Conservation (phyloP, 169 alveolate species). For the Haemoproteus tartakovskyi region DNA sequence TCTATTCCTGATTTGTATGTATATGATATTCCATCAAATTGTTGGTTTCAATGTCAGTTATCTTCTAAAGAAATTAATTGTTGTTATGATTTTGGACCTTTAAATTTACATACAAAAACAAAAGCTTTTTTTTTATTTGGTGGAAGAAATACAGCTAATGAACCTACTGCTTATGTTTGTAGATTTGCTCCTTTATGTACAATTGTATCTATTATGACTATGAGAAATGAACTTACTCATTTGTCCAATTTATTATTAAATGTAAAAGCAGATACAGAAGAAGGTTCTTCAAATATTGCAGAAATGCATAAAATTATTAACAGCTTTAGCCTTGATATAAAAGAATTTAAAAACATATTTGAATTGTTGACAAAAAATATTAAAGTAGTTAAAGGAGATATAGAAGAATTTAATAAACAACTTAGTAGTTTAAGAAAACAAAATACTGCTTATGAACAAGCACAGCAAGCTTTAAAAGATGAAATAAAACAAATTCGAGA, state of each 20-base stretch:
- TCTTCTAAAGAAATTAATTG: slow-evolving; percentile 47
- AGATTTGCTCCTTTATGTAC: slow-evolving; percentile 66
- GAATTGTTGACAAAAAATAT: slow-evolving; percentile 42
- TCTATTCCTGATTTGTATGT: slow-evolving; percentile 58
- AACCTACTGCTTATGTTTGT: slow-evolving; percentile 60
- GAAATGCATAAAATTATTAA: slow-evolving; percentile 58
- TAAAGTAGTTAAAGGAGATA: slow-evolving; percentile 12
- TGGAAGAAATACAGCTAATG: slow-evolving; percentile 51
- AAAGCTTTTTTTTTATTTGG: slow-evolving; percentile 64
- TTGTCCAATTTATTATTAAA: slow-evolving; percentile 26
- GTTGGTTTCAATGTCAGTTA: slow-evolving; percentile 62
- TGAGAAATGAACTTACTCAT: slow-evolving; percentile 43
- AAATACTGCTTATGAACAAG: not conserved
- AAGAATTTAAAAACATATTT: slow-evolving; percentile 53
- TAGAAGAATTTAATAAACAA: slow-evolving; percentile 1
- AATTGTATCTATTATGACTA: slow-evolving; percentile 51
- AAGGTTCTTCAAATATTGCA: slow-evolving; percentile 48
- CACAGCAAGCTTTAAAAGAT: not conserved
- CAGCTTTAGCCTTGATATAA: slow-evolving; percentile 37
- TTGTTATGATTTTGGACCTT: slow-evolving; percentile 65
- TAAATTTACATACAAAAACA: slow-evolving; percentile 55
- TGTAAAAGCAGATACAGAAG: slow-evolving; percentile 46
- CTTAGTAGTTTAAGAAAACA: not conserved
- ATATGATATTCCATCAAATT: slow-evolving; percentile 63
- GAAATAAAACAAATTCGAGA: too few relatives aligned